phyloP scores from a whole-genome alignment of 73 alveolate genomes.

The Symbiodinium natans region DNA sequence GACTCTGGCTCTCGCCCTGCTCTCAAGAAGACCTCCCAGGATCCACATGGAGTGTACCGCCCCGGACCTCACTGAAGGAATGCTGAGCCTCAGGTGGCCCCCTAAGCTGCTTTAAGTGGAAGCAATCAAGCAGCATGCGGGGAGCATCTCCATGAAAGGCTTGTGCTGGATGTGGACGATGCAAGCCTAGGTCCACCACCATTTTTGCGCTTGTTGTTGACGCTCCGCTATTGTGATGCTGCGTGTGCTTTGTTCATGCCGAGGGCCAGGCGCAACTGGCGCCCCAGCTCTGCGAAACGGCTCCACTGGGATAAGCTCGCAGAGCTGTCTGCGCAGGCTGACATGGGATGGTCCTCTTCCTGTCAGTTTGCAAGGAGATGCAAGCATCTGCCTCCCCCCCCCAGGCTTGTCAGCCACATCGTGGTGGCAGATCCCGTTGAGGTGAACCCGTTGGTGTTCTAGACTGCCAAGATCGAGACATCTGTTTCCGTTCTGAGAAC shows the following conservation, averaged over 20 bases:
- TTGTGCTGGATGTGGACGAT: not conserved
- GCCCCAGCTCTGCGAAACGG: not conserved
- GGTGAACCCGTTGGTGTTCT: not conserved
- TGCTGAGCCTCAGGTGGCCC: not conserved
- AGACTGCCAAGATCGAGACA: too few relatives aligned
- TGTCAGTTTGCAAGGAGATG: not conserved
- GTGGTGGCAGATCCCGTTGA: not conserved
- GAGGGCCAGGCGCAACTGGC: not conserved
- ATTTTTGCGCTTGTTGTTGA: too few relatives aligned
- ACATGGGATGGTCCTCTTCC: not conserved
- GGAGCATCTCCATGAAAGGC: not conserved
- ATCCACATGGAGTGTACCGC: too few relatives aligned
- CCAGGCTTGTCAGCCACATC: not conserved
- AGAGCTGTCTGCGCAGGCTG: not conserved
- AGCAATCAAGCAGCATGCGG: too few relatives aligned
- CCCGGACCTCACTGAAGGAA: too few relatives aligned
- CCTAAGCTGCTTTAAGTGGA: not conserved
- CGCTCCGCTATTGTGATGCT: too few relatives aligned
- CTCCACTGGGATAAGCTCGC: not conserved
- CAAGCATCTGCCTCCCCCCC: not conserved
- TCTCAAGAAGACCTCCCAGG: too few relatives aligned
- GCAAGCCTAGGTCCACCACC: not conserved
- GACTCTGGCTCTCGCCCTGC: too few relatives aligned
- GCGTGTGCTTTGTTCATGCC: too few relatives aligned
- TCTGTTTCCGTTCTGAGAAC: too few relatives aligned